Evolutionary conservation across 2,329 filamentous ascomycete genomes (phyloP).

Genomic region (Xylaria sp.): DNA sequence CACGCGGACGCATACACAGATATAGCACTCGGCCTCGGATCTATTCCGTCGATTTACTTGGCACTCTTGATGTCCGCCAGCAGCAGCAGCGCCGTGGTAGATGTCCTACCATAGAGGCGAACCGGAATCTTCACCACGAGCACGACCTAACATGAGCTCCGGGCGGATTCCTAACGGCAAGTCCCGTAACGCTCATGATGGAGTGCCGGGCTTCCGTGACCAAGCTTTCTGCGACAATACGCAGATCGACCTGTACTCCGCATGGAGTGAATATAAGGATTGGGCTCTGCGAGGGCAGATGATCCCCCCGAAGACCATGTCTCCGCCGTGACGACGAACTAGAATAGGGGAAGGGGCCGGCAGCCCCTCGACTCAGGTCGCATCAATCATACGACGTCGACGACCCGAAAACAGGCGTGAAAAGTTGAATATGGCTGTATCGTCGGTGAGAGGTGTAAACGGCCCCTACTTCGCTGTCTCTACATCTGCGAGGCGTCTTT

Average conservation of each 20-base stretch:
- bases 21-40: not conserved
- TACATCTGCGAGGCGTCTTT: slow-evolving; percentile 22
- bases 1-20: not conserved
- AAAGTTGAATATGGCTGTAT: slow-evolving; percentile 36
- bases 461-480: slow-evolving; percentile 19
- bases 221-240: too few relatives aligned
- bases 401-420: slow-evolving; percentile 31
- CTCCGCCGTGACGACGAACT: slow-evolving; percentile 27
- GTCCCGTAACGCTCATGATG: too few relatives aligned
- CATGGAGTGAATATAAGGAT: slow-evolving; percentile 41
- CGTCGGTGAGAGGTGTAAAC: slow-evolving; percentile 28
- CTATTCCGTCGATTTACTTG: not conserved
- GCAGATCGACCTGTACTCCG: slow-evolving; percentile 39
- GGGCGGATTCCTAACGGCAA: too few relatives aligned
- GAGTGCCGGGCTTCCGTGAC: too few relatives aligned
- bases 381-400: slow-evolving; percentile 37
- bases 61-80: slow-evolving; percentile 17
- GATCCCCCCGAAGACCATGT: slow-evolving; percentile 39
- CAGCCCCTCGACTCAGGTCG: slow-evolving; percentile 32
- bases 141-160: too few relatives aligned
- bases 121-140: too few relatives aligned
- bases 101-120: slow-evolving; percentile 22
- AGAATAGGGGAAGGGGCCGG: slow-evolving; percentile 32
- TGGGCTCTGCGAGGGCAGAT: slow-evolving; percentile 44
- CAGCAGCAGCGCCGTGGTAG: slow-evolving; percentile 18